A percentile compares a stretch with the other conserved stretches of the same genome.
Conservation (phyloP, 2,329 filamentous ascomycete genomes). For the Paramyrothecium sp. region DNA sequence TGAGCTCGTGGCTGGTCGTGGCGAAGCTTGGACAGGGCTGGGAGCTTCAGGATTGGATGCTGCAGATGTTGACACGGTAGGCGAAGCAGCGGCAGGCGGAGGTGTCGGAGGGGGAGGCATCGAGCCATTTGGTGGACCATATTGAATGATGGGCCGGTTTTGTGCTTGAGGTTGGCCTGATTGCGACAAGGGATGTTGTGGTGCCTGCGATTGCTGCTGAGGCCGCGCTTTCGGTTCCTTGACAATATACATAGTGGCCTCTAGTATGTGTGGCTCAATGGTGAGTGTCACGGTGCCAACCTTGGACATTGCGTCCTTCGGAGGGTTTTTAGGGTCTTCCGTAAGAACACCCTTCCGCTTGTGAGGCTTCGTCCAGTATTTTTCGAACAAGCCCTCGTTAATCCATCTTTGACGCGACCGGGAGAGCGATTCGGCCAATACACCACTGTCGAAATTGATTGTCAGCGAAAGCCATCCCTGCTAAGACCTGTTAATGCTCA, state of each 20-base stretch:
- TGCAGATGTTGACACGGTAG: slow-evolving; percentile 14
- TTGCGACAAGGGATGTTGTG: slow-evolving; percentile 12
- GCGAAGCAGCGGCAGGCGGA: slow-evolving; percentile 20
- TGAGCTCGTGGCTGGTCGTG: slow-evolving; percentile 13
- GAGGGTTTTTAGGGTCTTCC: slow-evolving; percentile 64
- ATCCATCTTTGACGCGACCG: slow-evolving; percentile 75
- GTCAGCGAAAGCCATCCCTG: not conserved
- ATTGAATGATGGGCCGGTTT: slow-evolving; percentile 59
- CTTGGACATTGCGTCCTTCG: slow-evolving; percentile 70
- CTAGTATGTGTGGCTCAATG: slow-evolving; percentile 77
- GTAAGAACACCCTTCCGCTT: slow-evolving; percentile 65
- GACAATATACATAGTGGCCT: slow-evolving; percentile 71
- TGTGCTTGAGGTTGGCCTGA: slow-evolving; percentile 19
- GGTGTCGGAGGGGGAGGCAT: slow-evolving; percentile 54
- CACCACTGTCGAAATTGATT: slow-evolving; percentile 52
- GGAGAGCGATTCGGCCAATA: slow-evolving; percentile 69
- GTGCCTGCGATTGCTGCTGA: slow-evolving; percentile 22
- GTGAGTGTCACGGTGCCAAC: slow-evolving; percentile 72
- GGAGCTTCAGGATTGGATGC: slow-evolving; percentile 14
- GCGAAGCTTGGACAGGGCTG: slow-evolving; percentile 14
- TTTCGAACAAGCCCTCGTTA: slow-evolving; percentile 70
- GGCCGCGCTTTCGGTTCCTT: slow-evolving; percentile 58
- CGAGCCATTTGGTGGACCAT: slow-evolving; percentile 61
- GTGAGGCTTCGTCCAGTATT: slow-evolving; percentile 72
- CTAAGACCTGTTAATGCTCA: slow-evolving; percentile 24